A percentile compares a stretch with the other conserved stretches of the same genome.
Evolutionary conservation across 768 basidiomycete species (phyloP).

Genomic region (Boletus vermiculosoides): DNA sequence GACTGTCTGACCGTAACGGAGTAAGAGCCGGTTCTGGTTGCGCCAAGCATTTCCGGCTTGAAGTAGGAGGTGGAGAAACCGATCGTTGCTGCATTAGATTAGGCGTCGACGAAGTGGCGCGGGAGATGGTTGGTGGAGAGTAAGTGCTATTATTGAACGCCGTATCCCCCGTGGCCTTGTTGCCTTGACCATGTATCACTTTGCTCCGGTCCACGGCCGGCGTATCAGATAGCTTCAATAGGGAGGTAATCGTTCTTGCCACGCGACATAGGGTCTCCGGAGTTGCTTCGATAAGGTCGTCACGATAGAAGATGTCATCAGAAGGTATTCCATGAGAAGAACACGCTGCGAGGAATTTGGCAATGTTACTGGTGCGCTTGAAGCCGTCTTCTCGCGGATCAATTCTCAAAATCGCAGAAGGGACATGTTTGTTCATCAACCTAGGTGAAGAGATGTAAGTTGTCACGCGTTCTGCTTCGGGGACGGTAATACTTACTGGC

Average conservation of each 20-base stretch:
- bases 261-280: conserved; percentile 67
- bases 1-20: conserved; percentile 55
- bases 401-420: conserved; percentile 56
- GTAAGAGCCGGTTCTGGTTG: conserved; percentile 49
- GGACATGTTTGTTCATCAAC: conserved; percentile 75
- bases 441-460: conserved; percentile 37
- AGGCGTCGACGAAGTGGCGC: conserved; percentile 60
- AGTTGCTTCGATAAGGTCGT: conserved; percentile 63
- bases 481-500: conserved; percentile 65
- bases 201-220: conserved; percentile 47
- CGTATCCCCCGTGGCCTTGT: conserved; percentile 23
- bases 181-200: conserved; percentile 43
- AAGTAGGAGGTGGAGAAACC: conserved; percentile 36
- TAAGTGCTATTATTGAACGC: conserved; percentile 40
- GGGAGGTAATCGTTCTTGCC: conserved; percentile 67
- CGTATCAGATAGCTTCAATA: conserved; percentile 61
- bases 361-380: conserved; percentile 65
- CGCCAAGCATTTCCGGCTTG: conserved; percentile 46
- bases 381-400: conserved; percentile 68
- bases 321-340: conserved; percentile 61
- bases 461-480: conserved; percentile 6
- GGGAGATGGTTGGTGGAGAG: conserved; percentile 30
- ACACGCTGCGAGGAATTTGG: conserved; percentile 76
- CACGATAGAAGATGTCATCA: conserved; percentile 64
- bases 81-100: conserved; percentile 47